Evolutionary conservation across 2,329 filamentous ascomycete species (phyloP), one percentile per base, ranked within the genome.

Genomic region (Cladosporium oxysporum): DNA sequence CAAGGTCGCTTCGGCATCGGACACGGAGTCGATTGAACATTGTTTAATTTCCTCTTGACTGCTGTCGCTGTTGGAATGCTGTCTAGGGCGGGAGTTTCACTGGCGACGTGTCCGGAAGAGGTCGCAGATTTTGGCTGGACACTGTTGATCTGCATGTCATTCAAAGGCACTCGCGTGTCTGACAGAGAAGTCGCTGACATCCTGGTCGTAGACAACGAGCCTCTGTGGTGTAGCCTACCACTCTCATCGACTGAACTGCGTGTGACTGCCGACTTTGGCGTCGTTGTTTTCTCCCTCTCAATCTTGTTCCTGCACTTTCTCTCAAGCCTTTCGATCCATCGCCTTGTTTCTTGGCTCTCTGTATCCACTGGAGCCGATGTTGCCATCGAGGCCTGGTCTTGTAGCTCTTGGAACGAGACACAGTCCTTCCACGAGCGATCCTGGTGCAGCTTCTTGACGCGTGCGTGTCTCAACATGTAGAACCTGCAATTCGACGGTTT

Each of bases 381-480:
- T 21, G 89, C 87, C 33, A 85, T 79, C 33, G 81, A 76, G 0
- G 91, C 92, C 73, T 91, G 82, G 6, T 83, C 75, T 70, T 93
- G 90, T 3, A 97, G 80, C 62, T 92, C 88, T 0, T 84, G 77
- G 69, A 93, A 91, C 0, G 88, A 87, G 21, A 91, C 80, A 0
- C 88, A 84, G 66, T 96, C 91, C 26, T 83, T 80, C 74, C 86
- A 91, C 2, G 85, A 85, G 28, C 92, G 84, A 74, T 97, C 92
- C 67, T 84, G 85, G 71, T 96, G 92, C 11, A 96, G 83, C 73
- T 94, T 96, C 65, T 87, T 83, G 3, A 94, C 86, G 2, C 85
- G 83, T 1, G 93, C 90, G 72, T 96, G 96, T 1, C 93, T 85
- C 62, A 92, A 85, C 66, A 88, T 89, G 81, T 87, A 92, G 72